Base-by-base conservation (phyloP, 257 asterid species). In the Nicotiana obtusifolia region DNA sequence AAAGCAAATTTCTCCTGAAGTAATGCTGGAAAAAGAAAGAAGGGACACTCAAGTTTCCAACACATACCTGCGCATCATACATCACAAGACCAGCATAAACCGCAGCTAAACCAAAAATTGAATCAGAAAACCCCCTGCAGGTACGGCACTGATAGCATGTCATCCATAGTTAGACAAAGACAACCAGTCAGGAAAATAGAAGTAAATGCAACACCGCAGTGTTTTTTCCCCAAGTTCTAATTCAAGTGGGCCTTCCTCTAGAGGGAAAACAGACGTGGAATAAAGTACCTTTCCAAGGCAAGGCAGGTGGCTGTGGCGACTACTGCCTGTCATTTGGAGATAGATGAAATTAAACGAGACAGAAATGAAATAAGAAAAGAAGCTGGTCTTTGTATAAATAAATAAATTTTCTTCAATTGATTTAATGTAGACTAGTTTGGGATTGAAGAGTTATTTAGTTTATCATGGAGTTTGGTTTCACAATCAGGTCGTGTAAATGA, bases 1-100 rank as follows among this genome's bases (percentile, higher is more conserved):
- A 82, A 62, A 54, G 37, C 4, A n/a, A 31, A 10, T 16, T 20
- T 5, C 0, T 66, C 8, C 31, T 1, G 71, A 41, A 77, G 75
- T 59, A 47, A 60, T 15, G n/a, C 7, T 17, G 10, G 20, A 7
- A 31, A 41, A 61, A 17, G 24, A 41, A 56, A 31, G 31, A 24
- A 77, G 64, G 73, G 31, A 49, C 28, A 35, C 10, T 44, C 15
- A 80, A 47, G 81, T 35, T 82, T 47, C 19, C 57, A 41, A 68
- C 64, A 80, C 93, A 79, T 88, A 93, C 99, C 99, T 95, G 99
- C 13, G 99, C 94, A 82, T 95, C 99, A 44, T 92, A 92, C 98
- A 93, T 95, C 83, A 88, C 78, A 66, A 95, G 94, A 90, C 91
- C 65, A 10, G 99, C 97, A 54, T 93, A 95, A 83, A 95, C 92